These are phyloP conservation scores for Ustilago sp. DNA, from an alignment of 1,284 basidiomycete genomes.

Conservation along the genomic window DNA sequence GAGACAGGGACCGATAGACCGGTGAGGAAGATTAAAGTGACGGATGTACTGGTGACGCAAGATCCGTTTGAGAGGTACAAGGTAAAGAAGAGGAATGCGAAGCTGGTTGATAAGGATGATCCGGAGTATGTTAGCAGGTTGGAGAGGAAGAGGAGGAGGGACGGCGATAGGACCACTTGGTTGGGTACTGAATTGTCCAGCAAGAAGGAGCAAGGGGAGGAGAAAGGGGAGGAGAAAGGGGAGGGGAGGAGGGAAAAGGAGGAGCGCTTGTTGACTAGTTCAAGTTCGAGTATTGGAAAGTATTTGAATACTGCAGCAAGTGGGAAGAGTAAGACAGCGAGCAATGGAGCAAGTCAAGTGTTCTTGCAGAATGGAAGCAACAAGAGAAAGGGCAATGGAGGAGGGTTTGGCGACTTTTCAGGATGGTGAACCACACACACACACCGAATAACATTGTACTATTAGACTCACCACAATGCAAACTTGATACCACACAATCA, in stretches of 20 bases:
- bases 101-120: constrained; percentile 49
- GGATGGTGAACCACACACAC: constrained; percentile 37
- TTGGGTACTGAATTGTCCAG: constrained; percentile 41
- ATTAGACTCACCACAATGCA: not conserved
- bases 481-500: not conserved
- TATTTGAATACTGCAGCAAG: constrained; percentile 16
- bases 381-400: constrained; percentile 30
- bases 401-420: constrained; percentile 64
- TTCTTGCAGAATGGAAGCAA: not conserved
- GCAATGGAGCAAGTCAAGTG: not conserved
- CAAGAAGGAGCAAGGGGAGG: too few species aligned
- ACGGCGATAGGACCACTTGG: constrained; percentile 66
- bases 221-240: not conserved
- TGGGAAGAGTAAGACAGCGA: not conserved
- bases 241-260: not conserved
- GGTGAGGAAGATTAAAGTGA: constrained; percentile 79
- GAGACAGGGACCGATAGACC: constrained; percentile 89
- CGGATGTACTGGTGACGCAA: constrained; percentile 52
- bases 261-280: constrained; percentile 5
- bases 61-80: constrained; percentile 65
- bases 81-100: constrained; percentile 30
- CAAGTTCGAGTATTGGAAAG: constrained; percentile 29
- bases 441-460: not conserved
- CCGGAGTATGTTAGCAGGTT: constrained; percentile 46
- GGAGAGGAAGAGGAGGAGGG: constrained; percentile 59